phyloP scores from a whole-genome alignment of 192 early-diverging fungal species.

The Coemansia sp. region DNA sequence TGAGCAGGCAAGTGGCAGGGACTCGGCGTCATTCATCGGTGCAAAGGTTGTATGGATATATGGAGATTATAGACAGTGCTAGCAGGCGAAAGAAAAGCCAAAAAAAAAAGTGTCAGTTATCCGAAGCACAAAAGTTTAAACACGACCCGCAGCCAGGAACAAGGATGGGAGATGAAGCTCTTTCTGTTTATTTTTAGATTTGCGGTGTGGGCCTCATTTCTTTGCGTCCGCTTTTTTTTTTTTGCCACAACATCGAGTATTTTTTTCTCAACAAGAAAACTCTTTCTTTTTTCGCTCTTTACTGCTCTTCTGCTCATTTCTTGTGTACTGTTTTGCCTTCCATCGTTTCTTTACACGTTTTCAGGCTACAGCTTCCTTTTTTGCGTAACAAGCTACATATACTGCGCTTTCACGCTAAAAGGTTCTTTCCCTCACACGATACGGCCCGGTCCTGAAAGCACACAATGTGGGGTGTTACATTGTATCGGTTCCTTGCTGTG shows the following conservation, averaged over 20 bases:
- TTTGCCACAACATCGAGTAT: too few relatives aligned
- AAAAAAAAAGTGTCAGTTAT: too few relatives aligned
- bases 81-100: too few relatives aligned
- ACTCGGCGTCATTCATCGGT: slow-evolving; percentile 23
- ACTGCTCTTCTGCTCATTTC: not conserved
- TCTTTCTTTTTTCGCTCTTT: not conserved
- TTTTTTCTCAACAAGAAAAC: not conserved
- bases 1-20: slow-evolving; percentile 36
- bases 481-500: slow-evolving; percentile 23
- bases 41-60: not conserved
- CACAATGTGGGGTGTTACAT: slow-evolving; percentile 32
- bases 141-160: too few relatives aligned
- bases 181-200: slow-evolving; percentile 10
- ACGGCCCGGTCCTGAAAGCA: not conserved
- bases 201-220: not conserved
- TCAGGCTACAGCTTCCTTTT: not conserved
- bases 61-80: too few relatives aligned
- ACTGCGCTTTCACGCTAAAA: not conserved
- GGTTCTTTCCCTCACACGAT: slow-evolving; percentile 3
- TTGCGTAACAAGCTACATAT: not conserved
- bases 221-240: too few relatives aligned
- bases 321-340: not conserved
- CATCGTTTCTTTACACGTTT: not conserved
- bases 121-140: too few relatives aligned
- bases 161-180: too few relatives aligned